Evolutionary conservation across 768 basidiomycete genomes (phyloP), one percentile per base, ranked within the genome.

Genomic region (Podaxis sp.): DNA sequence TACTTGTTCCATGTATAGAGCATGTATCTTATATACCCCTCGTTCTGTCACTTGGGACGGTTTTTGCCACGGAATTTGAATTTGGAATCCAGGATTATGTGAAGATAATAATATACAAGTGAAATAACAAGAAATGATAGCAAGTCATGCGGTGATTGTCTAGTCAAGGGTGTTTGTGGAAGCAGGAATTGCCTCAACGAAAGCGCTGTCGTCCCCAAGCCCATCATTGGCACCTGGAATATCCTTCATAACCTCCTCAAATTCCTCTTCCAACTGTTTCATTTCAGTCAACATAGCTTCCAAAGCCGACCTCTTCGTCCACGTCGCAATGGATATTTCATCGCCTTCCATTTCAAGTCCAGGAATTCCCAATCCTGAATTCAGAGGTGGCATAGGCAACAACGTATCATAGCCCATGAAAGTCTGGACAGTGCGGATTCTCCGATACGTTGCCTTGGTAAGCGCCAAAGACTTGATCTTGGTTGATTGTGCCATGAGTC

Each of bases 401-500:
- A 89, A 71, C 3, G 76, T 70, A 15, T 81, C 77, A 70, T 90
- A 91, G 2, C 89, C 89, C 80, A 90, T 80, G 57, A 77, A 80
- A 12, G 75, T 76, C 72, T 90, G 89, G 24, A 88, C 86, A 2
- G 81, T 71, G 20, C 89, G 78, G 26, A 91, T 83, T 30, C 88
- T 77, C 37, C 77, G 77, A 67, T 87, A 88, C 13, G 88, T 90
- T 38, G 76, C 80, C 38, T 76, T 77, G n/a, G 84, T 75, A 1
- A 91, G 81, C 20, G 76, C 68, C 4, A 78, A 54, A 1, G 85
- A 87, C 63, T 77, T 81, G 46, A 91, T 78, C 26, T 76, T 78
- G 24, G 76, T 77, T 30, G 78, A 75, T 57, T 77, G 77, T 3
- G 76, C 70, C 59, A 74, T 67, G 64, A 24, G 56, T 17, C 60